These are phyloP conservation scores for Cytospora schulzeri DNA, from an alignment of 2,329 filamentous ascomycete genomes.

Conservation along the genomic window DNA sequence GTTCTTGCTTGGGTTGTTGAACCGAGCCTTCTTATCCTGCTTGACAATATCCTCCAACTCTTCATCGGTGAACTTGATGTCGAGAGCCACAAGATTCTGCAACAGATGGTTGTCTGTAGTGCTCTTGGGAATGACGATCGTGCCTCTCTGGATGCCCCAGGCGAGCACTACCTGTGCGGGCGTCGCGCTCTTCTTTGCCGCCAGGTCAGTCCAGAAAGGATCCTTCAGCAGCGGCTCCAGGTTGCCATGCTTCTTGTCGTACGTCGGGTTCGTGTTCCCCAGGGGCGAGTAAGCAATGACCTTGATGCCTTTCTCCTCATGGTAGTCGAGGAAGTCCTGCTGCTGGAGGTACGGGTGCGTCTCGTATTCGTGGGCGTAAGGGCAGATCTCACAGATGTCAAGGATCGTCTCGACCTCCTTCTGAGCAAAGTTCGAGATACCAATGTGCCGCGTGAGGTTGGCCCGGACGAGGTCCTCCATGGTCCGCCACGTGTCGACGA, in stretches of 20 bases:
- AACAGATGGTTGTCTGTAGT: slow-evolving; percentile 44
- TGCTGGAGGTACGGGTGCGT: slow-evolving; percentile 56
- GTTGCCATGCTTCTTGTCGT: slow-evolving; percentile 37
- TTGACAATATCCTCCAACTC: slow-evolving; percentile 40
- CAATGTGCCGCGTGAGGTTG: slow-evolving; percentile 58
- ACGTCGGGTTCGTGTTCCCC: slow-evolving; percentile 54
- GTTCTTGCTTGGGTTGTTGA: slow-evolving; percentile 41
- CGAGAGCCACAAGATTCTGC: slow-evolving; percentile 52
- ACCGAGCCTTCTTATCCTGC: slow-evolving; percentile 35
- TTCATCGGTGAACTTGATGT: slow-evolving; percentile 44
- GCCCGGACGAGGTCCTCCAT: slow-evolving; percentile 58
- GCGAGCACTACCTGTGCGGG: slow-evolving; percentile 48
- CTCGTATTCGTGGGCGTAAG: slow-evolving; percentile 61
- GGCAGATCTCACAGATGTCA: slow-evolving; percentile 49
- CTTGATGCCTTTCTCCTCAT: slow-evolving; percentile 45
- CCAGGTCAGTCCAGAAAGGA: slow-evolving; percentile 42
- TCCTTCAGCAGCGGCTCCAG: slow-evolving; percentile 44
- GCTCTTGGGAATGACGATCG: slow-evolving; percentile 54
- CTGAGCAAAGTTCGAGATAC: slow-evolving; percentile 62
- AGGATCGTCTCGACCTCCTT: slow-evolving; percentile 43
- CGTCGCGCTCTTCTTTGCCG: slow-evolving; percentile 43
- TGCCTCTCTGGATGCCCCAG: slow-evolving; percentile 51
- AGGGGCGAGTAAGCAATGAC: slow-evolving; percentile 51
- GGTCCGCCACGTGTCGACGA: slow-evolving; percentile 55
- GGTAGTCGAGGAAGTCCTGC: slow-evolving; percentile 49